Percentiles rank a stretch among this genome's conserved stretches.
These are phyloP conservation scores for Jacaranda mimosifolia DNA, from an alignment of 257 asterid genomes.

Conservation along the genomic window DNA sequence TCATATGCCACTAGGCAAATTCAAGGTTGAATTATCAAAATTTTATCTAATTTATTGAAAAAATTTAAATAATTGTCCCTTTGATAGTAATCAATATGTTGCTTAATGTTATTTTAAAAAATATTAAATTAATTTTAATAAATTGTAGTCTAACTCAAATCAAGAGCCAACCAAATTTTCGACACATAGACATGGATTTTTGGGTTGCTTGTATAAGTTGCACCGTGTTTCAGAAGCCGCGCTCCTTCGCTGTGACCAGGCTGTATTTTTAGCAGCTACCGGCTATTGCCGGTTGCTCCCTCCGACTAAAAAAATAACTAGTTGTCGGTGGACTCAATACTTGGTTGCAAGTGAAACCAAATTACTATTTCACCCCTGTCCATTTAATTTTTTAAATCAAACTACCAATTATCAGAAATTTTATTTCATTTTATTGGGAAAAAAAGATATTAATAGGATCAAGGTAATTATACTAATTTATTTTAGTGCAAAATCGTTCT, in stretches of 20 bases:
- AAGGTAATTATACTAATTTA: too few relatives aligned
- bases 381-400: neutral
- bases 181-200: neutral
- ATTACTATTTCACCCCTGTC: constrained; percentile 20
- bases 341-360: neutral
- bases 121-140: too few relatives aligned
- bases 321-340: constrained; percentile 43
- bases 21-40: too few relatives aligned
- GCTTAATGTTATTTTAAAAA: too few relatives aligned
- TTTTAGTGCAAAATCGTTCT: too few relatives aligned
- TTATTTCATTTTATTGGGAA: too few relatives aligned
- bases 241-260: constrained; percentile 27
- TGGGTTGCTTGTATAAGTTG: constrained; percentile 21
- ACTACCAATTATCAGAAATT: neutral
- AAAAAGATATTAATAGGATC: too few relatives aligned
- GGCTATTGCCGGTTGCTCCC: constrained; percentile 42
- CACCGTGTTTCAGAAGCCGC: neutral
- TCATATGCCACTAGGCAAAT: too few relatives aligned
- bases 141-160: too few relatives aligned
- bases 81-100: too few relatives aligned
- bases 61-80: too few relatives aligned
- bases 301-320: constrained; percentile 4
- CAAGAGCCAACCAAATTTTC: neutral
- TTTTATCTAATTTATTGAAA: too few relatives aligned
- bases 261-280: constrained; percentile 21